These are phyloP conservation scores for Albatrellus sp. DNA, from an alignment of 1,284 basidiomycete genomes.

Conservation along the genomic window DNA sequence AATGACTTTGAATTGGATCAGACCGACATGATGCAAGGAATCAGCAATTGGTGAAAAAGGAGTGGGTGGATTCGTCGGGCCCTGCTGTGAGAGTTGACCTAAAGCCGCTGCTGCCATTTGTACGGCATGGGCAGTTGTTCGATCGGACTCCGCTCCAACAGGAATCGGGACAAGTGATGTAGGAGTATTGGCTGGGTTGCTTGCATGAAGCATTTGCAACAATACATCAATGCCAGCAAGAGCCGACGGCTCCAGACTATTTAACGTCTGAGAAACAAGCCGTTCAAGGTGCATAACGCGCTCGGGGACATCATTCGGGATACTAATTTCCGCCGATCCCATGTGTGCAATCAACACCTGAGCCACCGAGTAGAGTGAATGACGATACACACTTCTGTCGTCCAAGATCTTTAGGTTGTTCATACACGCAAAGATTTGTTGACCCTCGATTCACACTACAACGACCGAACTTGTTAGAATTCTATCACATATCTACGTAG, in stretches of 20 bases:
- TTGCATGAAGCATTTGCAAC: constrained; percentile 11
- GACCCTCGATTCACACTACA: constrained; percentile 13
- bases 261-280: constrained; percentile 6
- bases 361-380: neutral
- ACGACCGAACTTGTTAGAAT: too few species aligned
- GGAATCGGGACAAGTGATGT: neutral
- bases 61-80: neutral
- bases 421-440: constrained; percentile 11
- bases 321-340: neutral
- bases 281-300: constrained; percentile 5
- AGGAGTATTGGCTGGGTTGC: neutral
- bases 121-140: constrained; percentile 2
- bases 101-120: constrained; percentile 8
- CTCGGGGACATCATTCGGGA: constrained; percentile 2
- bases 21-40: constrained; percentile 1
- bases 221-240: constrained; percentile 11
- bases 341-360: neutral
- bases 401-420: constrained; percentile 8
- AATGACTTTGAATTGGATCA: neutral
- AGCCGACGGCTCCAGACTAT: constrained; percentile 7
- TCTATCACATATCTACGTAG: neutral
- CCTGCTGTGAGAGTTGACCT: constrained; percentile 7
- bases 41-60: constrained; percentile 4
- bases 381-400: constrained; percentile 8
- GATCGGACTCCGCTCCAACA: neutral